Evolutionary conservation across 2,329 filamentous ascomycete species (phyloP).

Genomic region (Fusarium sp.): DNA sequence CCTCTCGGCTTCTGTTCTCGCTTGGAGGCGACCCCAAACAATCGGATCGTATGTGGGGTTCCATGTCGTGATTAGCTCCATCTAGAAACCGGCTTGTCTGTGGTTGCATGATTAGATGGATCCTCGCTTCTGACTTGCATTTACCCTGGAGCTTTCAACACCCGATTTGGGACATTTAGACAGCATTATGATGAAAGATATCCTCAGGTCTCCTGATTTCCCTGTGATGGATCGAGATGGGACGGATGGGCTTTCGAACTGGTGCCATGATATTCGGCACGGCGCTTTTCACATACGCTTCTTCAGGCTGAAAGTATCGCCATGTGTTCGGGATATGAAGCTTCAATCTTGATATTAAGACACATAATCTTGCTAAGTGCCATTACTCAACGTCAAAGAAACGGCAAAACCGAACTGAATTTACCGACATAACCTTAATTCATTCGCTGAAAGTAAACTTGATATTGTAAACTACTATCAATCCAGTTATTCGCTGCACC

Average conservation of each 20-base stretch:
- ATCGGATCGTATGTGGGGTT: conserved; percentile 20
- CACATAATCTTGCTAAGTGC: too few relatives aligned
- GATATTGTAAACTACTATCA: background rate
- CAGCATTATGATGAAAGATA: conserved; percentile 2
- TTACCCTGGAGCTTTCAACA: conserved; percentile 11
- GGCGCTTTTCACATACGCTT: background rate
- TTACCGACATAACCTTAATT: background rate
- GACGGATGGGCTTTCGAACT: background rate
- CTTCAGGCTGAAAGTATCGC: too few relatives aligned
- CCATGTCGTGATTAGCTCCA: conserved; percentile 25
- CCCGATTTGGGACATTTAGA: background rate
- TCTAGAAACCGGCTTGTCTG: background rate
- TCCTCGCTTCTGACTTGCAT: background rate
- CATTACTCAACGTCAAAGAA: background rate
- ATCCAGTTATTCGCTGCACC: background rate
- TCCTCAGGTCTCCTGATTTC: conserved; percentile 10
- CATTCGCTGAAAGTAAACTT: background rate
- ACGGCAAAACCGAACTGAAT: background rate
- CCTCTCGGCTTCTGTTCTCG: conserved; percentile 9
- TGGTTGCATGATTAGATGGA: background rate
- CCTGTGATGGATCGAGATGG: background rate
- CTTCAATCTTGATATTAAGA: too few relatives aligned
- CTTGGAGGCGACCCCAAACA: conserved; percentile 10
- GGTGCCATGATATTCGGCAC: background rate
- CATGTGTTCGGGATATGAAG: too few relatives aligned